phyloP scores from a whole-genome alignment of 495 filamentous ascomycete species.

The Margaritispora aquatica region DNA sequence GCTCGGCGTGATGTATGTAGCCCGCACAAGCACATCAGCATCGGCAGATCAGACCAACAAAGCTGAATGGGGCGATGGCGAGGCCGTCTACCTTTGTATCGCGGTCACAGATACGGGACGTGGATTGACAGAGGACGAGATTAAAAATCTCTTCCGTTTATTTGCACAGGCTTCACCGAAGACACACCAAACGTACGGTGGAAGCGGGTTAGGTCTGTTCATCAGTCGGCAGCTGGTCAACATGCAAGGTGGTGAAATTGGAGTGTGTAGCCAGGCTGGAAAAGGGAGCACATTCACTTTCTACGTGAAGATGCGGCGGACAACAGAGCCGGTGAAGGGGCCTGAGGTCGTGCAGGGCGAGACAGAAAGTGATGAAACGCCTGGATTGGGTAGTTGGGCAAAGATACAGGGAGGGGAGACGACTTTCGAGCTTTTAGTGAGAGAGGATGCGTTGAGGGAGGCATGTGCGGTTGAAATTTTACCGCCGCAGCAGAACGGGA shows the following conservation, averaged over 20 bases:
- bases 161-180: conserved; percentile 71
- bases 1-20: conserved; percentile 9
- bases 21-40: conserved; percentile 21
- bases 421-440: conserved; percentile 4
- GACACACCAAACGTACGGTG: conserved; percentile 74
- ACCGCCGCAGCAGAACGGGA: neutral
- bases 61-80: conserved; percentile 61
- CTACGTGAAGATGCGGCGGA: conserved; percentile 47
- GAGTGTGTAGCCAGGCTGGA: conserved; percentile 62
- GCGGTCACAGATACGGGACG: conserved; percentile 72
- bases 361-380: no score
- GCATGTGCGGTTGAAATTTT: conserved; percentile 6
- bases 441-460: conserved; percentile 12
- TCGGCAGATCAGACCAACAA: conserved; percentile 42
- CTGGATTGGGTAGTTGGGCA: no score
- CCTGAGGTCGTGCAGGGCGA: neutral
- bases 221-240: conserved; percentile 72
- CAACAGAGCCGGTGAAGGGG: neutral
- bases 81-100: conserved; percentile 62
- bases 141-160: conserved; percentile 66
- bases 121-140: conserved; percentile 64
- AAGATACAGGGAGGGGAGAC: neutral
- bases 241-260: conserved; percentile 77
- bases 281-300: conserved; percentile 79
- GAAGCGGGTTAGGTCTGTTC: conserved; percentile 74